Conservation (phyloP, 2,329 filamentous ascomycete species). For the Cladophialophora psammophila region DNA sequence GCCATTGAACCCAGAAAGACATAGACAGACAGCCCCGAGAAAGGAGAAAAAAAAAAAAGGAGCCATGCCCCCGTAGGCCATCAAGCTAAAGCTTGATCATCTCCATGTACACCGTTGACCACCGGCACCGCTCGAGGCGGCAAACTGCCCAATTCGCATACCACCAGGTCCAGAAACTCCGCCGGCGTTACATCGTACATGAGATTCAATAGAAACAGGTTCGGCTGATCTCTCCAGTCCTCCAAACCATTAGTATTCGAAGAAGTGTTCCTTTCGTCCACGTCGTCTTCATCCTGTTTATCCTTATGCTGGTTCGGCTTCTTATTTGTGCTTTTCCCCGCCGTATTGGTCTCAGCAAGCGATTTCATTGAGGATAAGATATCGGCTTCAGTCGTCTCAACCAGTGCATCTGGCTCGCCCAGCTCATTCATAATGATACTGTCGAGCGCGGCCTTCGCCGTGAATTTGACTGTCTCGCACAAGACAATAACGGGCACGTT, state of each 20-base stretch:
- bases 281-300: constrained; percentile 40
- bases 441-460: constrained; percentile 86
- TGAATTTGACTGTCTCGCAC: constrained; percentile 95
- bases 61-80: neutral
- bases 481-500: constrained; percentile 85
- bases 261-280: constrained; percentile 38
- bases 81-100: constrained; percentile 37
- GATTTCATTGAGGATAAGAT: constrained; percentile 37
- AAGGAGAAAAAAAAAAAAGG: constrained; percentile 3
- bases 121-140: constrained; percentile 85
- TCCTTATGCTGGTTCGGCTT: constrained; percentile 43
- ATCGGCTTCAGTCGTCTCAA: constrained; percentile 39
- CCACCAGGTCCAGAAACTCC: constrained; percentile 83
- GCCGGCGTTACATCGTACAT: constrained; percentile 93
- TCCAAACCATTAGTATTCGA: constrained; percentile 48
- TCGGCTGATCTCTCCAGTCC: constrained; percentile 65
- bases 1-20: neutral
- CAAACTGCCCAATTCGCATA: constrained; percentile 88
- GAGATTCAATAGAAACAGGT: constrained; percentile 72
- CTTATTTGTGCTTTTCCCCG: constrained; percentile 26
- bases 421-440: constrained; percentile 95
- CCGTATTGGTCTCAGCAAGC: constrained; percentile 30
- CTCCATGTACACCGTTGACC: constrained; percentile 48
- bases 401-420: constrained; percentile 73
- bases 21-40: neutral